These are phyloP conservation scores for Schizonepeta tenuifolia DNA, from an alignment of 257 asterid genomes.

Conservation along the genomic window DNA sequence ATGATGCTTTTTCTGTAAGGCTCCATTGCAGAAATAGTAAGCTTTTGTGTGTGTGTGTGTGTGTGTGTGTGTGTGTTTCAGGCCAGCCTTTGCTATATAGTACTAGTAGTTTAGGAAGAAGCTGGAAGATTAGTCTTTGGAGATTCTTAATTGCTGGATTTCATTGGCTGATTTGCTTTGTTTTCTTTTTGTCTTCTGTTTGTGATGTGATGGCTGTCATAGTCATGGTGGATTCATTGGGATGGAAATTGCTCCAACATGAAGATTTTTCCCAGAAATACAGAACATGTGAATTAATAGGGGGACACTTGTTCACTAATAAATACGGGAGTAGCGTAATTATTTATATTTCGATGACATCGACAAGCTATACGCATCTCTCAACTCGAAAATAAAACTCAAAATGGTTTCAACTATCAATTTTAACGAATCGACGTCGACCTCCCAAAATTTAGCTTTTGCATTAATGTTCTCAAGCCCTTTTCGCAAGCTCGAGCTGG, in stretches of 20 bases:
- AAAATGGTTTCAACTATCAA: too few species aligned
- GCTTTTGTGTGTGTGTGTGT: background rate
- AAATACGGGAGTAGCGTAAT: background rate
- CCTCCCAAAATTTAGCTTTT: too few species aligned
- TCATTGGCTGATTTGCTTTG: constrained; percentile 24
- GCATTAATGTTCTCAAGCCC: too few species aligned
- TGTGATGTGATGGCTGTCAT: constrained; percentile 31
- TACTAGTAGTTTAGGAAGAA: background rate
- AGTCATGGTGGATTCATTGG: constrained; percentile 22
- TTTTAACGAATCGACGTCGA: too few species aligned
- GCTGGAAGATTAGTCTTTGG: constrained; percentile 32
- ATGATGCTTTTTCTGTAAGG: constrained; percentile 33
- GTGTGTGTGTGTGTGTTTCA: background rate
- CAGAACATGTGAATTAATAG: constrained; percentile 25
- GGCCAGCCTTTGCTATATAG: constrained; percentile 21
- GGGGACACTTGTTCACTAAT: background rate
- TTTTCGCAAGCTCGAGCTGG: too few species aligned
- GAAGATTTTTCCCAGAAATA: constrained; percentile 20
- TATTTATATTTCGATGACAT: too few species aligned
- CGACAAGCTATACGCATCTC: background rate
- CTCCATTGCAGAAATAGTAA: constrained; percentile 32
- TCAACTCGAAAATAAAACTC: too few species aligned
- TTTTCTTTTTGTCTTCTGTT: background rate
- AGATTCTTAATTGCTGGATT: constrained; percentile 16
- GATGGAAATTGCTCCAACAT: constrained; percentile 44